Conservation (phyloP, 2,329 filamentous ascomycete species). For the Graphiopsis chlorocephala region DNA sequence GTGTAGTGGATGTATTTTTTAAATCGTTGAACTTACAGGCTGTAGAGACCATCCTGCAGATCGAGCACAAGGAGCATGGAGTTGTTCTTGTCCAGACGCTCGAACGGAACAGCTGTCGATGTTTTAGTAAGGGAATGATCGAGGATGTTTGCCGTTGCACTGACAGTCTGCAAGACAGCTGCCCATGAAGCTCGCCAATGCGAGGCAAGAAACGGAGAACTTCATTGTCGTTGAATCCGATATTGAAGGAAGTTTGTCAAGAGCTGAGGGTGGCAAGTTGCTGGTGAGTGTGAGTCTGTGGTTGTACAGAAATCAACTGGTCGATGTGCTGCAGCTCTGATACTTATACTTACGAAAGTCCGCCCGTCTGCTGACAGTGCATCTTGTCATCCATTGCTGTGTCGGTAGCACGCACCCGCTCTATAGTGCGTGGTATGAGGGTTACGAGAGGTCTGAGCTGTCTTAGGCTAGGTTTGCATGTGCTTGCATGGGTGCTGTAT, state of each 20-base stretch:
- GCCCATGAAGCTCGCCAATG: neutral
- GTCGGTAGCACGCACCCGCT: neutral
- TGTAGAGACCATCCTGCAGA: constrained; percentile 59
- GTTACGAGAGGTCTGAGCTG: neutral
- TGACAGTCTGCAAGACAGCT: constrained; percentile 4
- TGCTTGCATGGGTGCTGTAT: neutral
- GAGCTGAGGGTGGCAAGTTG: neutral
- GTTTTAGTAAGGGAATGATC: neutral
- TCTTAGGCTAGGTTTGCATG: neutral
- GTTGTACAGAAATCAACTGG: neutral
- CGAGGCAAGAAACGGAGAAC: neutral
- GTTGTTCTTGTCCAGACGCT: constrained; percentile 43
- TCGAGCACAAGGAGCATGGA: constrained; percentile 56
- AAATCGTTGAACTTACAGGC: constrained; percentile 29
- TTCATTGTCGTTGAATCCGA: neutral
- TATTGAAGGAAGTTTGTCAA: neutral
- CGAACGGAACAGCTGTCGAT: constrained; percentile 26
- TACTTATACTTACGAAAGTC: neutral
- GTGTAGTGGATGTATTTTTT: neutral
- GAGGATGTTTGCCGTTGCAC: neutral
- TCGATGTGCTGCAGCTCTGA: neutral
- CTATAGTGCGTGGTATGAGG: neutral
- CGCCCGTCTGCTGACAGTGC: neutral
- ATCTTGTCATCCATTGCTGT: neutral
- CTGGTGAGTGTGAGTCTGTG: neutral